phyloP scores from a whole-genome alignment of 106 monocot genomes.

The Acorus gramineus region DNA sequence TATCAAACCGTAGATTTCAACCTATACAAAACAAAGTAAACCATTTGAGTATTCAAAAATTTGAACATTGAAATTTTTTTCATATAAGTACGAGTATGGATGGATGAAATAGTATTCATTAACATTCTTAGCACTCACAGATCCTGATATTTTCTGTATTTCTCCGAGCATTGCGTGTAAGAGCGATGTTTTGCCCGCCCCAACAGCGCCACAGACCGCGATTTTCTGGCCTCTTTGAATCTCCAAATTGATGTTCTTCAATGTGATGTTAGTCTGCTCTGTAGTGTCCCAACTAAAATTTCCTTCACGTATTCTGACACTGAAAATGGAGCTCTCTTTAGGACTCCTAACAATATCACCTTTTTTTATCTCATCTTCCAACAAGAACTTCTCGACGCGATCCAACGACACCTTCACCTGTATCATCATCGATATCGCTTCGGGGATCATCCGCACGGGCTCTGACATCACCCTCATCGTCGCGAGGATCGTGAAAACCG shows the following conservation, averaged over 20 bases:
- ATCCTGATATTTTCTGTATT: conserved; percentile 6
- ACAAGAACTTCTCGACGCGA: conserved; percentile 54
- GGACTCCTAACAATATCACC: conserved; percentile 20
- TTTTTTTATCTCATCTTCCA: conserved; percentile 62
- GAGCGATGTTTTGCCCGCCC: conserved; percentile 4
- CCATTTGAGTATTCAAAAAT: not conserved
- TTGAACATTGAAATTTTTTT: not conserved
- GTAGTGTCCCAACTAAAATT: conserved; percentile 2
- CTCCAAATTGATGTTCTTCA: not conserved
- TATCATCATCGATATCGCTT: conserved; percentile 55
- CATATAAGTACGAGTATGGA: too few species aligned
- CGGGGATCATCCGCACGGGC: conserved; percentile 74
- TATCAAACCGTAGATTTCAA: not conserved
- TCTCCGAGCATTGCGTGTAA: conserved; percentile 3
- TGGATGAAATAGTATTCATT: too few species aligned
- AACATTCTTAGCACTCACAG: not conserved
- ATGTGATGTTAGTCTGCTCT: not conserved
- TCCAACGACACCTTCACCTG: conserved; percentile 70
- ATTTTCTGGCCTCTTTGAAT: conserved; percentile 2
- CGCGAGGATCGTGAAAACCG: conserved; percentile 66
- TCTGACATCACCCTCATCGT: conserved; percentile 56
- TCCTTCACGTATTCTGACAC: not conserved
- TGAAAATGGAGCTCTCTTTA: conserved; percentile 3
- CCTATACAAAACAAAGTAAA: not conserved
- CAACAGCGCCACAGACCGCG: conserved; percentile 6